A percentile compares a stretch with the other conserved stretches of the same genome.
Evolutionary conservation across 2,329 filamentous ascomycete species (phyloP).

Genomic region (Zelopaecilomyces penicillatus): DNA sequence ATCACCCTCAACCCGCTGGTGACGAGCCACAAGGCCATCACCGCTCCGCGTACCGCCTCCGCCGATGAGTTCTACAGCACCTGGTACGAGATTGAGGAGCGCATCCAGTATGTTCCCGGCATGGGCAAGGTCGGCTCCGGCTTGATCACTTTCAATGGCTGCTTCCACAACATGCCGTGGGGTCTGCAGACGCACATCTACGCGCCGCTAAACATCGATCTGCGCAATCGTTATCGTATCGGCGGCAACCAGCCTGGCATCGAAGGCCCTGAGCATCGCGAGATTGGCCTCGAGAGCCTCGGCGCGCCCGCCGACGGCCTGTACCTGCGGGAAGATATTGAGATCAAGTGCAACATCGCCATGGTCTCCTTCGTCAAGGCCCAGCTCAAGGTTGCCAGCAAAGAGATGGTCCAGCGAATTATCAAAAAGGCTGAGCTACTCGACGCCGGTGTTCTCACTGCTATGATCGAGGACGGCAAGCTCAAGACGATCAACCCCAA

Average conservation of each 20-base stretch:
- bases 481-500: conserved; percentile 51
- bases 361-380: conserved; percentile 58
- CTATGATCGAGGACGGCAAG: conserved; percentile 58
- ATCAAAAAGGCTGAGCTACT: conserved; percentile 64
- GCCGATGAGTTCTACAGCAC: conserved; percentile 65
- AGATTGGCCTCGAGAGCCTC: conserved; percentile 51
- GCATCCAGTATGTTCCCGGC: conserved; percentile 60
- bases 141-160: conserved; percentile 61
- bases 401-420: conserved; percentile 59
- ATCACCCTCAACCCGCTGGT: conserved; percentile 65
- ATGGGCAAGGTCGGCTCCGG: conserved; percentile 56
- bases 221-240: conserved; percentile 61
- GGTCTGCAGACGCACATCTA: conserved; percentile 65
- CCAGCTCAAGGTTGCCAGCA: conserved; percentile 57
- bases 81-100: conserved; percentile 65
- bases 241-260: conserved; percentile 59
- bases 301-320: conserved; percentile 56
- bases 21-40: conserved; percentile 52
- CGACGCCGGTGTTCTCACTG: conserved; percentile 55
- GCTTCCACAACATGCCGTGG: conserved; percentile 66
- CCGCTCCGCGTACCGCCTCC: conserved; percentile 58
- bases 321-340: conserved; percentile 62
- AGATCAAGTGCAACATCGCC: conserved; percentile 61
- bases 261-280: conserved; percentile 51
- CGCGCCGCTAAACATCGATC: conserved; percentile 56